Base-by-base conservation (phyloP, 805 yeast species). In the Pichia pseudocactophila region DNA sequence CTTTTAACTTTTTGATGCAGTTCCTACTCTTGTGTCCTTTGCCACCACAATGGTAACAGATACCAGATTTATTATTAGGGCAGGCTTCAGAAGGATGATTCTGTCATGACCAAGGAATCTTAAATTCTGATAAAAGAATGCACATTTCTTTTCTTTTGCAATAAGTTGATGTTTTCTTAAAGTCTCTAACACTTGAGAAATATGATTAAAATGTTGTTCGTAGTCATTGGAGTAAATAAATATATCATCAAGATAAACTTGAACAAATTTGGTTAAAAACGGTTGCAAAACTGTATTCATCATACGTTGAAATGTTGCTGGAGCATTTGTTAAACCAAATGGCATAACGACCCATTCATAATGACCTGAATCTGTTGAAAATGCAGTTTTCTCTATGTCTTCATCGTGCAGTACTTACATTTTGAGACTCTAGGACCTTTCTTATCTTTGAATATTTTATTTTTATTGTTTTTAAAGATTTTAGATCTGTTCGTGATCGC, bases 341-440 rank as follows among this genome's bases (percentile, higher is more conserved):
- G 58, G 61, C 57, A 57, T 53, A 10, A 52, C 59, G 1, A 26
- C 37, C 44, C 48, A 58, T 34, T 57, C 50, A 38, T 39, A 55
- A 4, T 44, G 42, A 12, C 33, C 37, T n/a, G 16, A 7, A 2
- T 26, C 44, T 0, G 57, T 48, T 8, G 19, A 22, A 32, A 58
- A 57, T 15, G 61, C 54, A 8, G 58, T 56, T 26, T 55, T 50
- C n/a, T 30, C 32, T 2, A 18, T 26, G 39, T 44, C 43, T 13
- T 32, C 17, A 13, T 30, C 39, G 1, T 34, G 20, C n/a, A n/a
- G n/a, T n/a, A n/a, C n/a, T n/a, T n/a, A n/a, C n/a, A n/a, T n/a
- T n/a, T n/a, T n/a, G n/a, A n/a, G n/a, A n/a, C n/a, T n/a, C n/a
- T n/a, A n/a, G n/a, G n/a, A n/a, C n/a, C n/a, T n/a, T n/a, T n/a